Percentiles rank a stretch among this genome's conserved stretches.
These are phyloP conservation scores for Neurospora sp. DNA, from an alignment of 495 filamentous ascomycete species.

Conservation along the genomic window DNA sequence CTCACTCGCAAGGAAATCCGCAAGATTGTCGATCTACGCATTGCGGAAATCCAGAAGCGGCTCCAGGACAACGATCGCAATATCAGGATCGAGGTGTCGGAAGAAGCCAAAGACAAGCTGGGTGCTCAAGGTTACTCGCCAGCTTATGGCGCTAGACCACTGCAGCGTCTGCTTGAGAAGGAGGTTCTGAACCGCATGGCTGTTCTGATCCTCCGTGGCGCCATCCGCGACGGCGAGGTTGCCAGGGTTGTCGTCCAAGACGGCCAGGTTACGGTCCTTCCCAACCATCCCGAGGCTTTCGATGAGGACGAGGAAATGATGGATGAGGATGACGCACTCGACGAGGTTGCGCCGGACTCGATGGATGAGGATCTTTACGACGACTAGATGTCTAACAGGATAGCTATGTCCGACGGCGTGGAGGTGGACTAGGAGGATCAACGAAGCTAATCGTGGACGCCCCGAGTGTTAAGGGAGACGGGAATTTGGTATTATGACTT, in stretches of 20 bases:
- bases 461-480: neutral
- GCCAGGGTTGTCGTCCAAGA: constrained; percentile 65
- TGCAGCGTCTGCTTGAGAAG: constrained; percentile 84
- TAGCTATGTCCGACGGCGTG: neutral
- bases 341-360: constrained; percentile 56
- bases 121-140: constrained; percentile 84
- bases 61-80: constrained; percentile 71
- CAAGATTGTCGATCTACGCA: constrained; percentile 86
- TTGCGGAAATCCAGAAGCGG: constrained; percentile 83
- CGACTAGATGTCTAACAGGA: constrained; percentile 14
- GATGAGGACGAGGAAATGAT: constrained; percentile 57
- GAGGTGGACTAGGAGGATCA: constrained; percentile 1
- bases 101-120: constrained; percentile 82
- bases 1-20: constrained; percentile 81
- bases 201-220: constrained; percentile 76
- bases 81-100: constrained; percentile 62
- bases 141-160: constrained; percentile 82
- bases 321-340: constrained; percentile 57
- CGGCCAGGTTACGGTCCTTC: constrained; percentile 64
- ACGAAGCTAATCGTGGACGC: neutral
- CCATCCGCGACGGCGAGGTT: constrained; percentile 72
- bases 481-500: neutral
- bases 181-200: constrained; percentile 91
- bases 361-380: constrained; percentile 72
- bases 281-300: constrained; percentile 65